Evolutionary conservation across 148 eudicot species (phyloP).

Genomic region (Camellia lanceoleosa): DNA sequence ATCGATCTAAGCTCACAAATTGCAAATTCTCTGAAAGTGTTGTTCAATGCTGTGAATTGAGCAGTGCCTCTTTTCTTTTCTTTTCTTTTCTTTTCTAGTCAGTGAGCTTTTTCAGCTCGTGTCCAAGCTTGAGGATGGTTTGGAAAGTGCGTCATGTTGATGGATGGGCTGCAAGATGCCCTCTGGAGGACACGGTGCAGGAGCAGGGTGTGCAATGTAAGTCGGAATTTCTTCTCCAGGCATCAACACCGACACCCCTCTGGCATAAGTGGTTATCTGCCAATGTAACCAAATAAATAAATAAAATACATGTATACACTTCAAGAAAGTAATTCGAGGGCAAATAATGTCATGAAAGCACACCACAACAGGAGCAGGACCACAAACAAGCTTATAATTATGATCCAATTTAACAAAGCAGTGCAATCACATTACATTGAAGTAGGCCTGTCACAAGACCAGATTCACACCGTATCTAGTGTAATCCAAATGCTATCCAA

Average conservation of each 20-base stretch:
- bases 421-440: no score
- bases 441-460: no score
- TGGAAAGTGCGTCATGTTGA: slow-evolving; percentile 1
- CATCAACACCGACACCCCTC: slow-evolving; percentile 54
- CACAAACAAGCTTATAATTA: background rate
- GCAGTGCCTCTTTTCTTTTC: background rate
- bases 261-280: slow-evolving; percentile 48
- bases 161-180: slow-evolving; percentile 13
- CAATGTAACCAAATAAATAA: background rate
- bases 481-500: no score
- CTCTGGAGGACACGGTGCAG: slow-evolving; percentile 36
- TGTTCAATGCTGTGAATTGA: background rate
- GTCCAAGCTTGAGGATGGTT: slow-evolving; percentile 13
- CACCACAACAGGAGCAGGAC: background rate
- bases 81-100: no score
- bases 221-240: slow-evolving; percentile 58
- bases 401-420: no score
- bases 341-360: background rate
- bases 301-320: background rate
- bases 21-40: background rate
- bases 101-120: background rate
- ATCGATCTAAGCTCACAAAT: background rate
- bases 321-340: background rate
- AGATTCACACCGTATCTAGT: no score
- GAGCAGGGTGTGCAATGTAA: slow-evolving; percentile 57